Evolutionary conservation across 2,329 filamentous ascomycete species (phyloP), one percentile per base, ranked within the genome.

Genomic region (Exophiala oligosperma): DNA sequence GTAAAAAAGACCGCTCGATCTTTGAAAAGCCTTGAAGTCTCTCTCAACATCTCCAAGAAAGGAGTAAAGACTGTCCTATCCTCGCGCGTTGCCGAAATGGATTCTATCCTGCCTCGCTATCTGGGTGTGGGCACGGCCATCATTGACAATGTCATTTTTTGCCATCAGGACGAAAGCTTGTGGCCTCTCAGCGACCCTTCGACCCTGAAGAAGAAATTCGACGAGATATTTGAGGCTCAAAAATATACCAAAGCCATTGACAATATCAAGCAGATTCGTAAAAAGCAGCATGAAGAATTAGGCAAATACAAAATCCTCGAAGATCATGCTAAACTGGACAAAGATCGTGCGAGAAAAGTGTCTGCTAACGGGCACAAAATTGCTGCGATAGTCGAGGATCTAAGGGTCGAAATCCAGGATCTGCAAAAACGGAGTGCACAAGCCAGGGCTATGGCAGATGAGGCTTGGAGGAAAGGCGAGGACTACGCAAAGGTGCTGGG

Each of bases 171-270:
- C 71, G 94, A 99, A 66, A 97, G 93, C 26, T 76, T 97, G 28
- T 99, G 94, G 94, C 94, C 94, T 0, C 87, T 99, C 81, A 95
- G 91, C 70, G 91, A 96, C 68, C 91, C 94, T 0, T 79, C 84
- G 0, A 85, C 84, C 0, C 79, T 99, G 51, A 99, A 99, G 75
- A 95, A 95, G 73, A 89, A 87, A 52, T 99, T 99, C 60, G 94
- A 99, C 70, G 91, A 96, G 71, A 99, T 99, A 9, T 99, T 99
- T 66, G 94, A 97, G 74, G 94, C 94, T 1, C 81, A 91, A 75
- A 97, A 96, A 72, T 99, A 97, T 74, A 96, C 92, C 35, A 97
- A 96, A 70, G 94, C 92, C 17, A 96, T 99, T 60, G 92, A 97
- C 47, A 96, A 96, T 72, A 89, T 99, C 71, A 97, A 96, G 70